Evolutionary conservation across 345 rosid species (phyloP).

Genomic region (Hibiscus mutabilis): DNA sequence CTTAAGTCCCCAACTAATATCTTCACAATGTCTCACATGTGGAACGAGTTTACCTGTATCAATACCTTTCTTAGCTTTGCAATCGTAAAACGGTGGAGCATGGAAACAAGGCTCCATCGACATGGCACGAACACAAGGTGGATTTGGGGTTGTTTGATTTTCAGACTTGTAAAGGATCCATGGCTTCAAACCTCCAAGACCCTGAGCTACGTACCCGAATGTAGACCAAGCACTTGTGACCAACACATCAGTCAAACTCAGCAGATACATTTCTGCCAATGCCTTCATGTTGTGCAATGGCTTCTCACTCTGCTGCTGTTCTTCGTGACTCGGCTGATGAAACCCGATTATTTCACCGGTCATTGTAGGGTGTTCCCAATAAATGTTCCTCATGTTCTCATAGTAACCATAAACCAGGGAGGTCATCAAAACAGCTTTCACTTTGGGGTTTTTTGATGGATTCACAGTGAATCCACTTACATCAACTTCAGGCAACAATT

Average conservation of each 20-base stretch:
- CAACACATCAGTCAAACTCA: conserved; percentile 45
- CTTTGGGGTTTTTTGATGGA: conserved; percentile 22
- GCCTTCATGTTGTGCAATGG: conserved; percentile 57
- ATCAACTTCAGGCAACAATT: conserved; percentile 42
- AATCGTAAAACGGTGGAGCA: conserved; percentile 65
- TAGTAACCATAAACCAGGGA: conserved; percentile 50
- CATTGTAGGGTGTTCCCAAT: conserved; percentile 43
- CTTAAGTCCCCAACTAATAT: conserved; percentile 70
- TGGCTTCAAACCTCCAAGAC: conserved; percentile 60
- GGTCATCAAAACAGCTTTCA: conserved; percentile 51
- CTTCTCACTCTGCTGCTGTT: no score
- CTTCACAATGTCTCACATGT: conserved; percentile 65
- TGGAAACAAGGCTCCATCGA: conserved; percentile 83
- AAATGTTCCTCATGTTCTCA: conserved; percentile 42
- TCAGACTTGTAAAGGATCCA: conserved; percentile 65
- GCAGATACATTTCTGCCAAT: conserved; percentile 69
- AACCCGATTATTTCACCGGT: conserved; percentile 38
- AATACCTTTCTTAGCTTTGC: conserved; percentile 50
- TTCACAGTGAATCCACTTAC: conserved; percentile 8
- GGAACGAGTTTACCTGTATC: conserved; percentile 52
- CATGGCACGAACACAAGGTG: conserved; percentile 53
- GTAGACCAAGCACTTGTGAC: conserved; percentile 75
- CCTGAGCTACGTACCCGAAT: conserved; percentile 74
- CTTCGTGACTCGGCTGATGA: no score
- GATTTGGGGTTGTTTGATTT: conserved; percentile 35